Percentiles rank a stretch among this genome's conserved stretches.
These are phyloP conservation scores for Ophiostoma tasmaniense DNA, from an alignment of 2,329 filamentous ascomycete genomes.

Conservation along the genomic window DNA sequence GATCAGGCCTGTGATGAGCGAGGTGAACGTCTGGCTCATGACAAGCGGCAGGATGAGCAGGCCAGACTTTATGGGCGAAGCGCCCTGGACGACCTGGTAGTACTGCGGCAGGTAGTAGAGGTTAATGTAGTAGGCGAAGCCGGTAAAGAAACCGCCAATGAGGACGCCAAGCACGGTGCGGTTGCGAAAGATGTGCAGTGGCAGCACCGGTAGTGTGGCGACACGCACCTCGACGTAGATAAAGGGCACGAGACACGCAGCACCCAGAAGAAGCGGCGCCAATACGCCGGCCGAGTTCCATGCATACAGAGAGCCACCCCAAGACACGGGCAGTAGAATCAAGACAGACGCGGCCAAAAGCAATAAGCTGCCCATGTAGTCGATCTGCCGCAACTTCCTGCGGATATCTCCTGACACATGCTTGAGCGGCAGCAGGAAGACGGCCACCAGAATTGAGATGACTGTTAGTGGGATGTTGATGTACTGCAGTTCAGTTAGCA, in stretches of 20 bases:
- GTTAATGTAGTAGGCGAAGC: slow-evolving; percentile 19
- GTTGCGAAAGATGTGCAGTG: slow-evolving; percentile 18
- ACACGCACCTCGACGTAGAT: slow-evolving; percentile 15
- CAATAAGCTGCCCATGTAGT: background rate
- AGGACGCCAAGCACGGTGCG: slow-evolving; percentile 12
- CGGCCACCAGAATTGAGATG: slow-evolving; percentile 16
- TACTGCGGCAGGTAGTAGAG: slow-evolving; percentile 20
- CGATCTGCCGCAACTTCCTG: background rate
- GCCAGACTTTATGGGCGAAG: slow-evolving; percentile 17
- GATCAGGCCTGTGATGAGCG: slow-evolving; percentile 12
- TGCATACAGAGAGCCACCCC: background rate
- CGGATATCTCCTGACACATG: slow-evolving; percentile 13
- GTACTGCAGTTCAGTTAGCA: slow-evolving; percentile 3
- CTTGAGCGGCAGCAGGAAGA: slow-evolving; percentile 18
- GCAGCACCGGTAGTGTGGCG: background rate
- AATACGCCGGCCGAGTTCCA: background rate
- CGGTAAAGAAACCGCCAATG: slow-evolving; percentile 18
- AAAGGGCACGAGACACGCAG: slow-evolving; percentile 10
- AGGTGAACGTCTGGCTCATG: slow-evolving; percentile 17
- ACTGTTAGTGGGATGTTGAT: slow-evolving; percentile 19
- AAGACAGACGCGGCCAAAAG: background rate
- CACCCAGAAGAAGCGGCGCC: slow-evolving; percentile 8
- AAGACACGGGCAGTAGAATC: background rate
- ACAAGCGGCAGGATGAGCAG: slow-evolving; percentile 17
- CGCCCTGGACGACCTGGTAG: slow-evolving; percentile 20